Conservation (phyloP, 169 alveolate genomes). For the Besnoitia besnoiti region DNA sequence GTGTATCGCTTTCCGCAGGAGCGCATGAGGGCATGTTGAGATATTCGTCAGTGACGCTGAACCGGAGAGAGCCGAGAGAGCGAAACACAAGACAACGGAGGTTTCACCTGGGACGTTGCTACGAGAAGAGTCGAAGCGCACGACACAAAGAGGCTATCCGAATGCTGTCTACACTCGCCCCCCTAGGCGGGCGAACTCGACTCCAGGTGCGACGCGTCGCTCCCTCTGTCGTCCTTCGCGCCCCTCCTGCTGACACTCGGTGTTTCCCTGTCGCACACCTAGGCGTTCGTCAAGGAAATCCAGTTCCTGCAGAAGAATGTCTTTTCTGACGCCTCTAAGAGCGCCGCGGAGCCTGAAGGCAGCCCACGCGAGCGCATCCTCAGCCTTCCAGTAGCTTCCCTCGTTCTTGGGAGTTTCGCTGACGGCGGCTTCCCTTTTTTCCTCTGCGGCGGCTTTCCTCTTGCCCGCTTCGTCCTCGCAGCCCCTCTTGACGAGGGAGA, state of each 20-base stretch:
- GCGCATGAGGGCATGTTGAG: too few species aligned
- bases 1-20: too few species aligned
- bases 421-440: neutral
- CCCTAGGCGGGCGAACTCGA: too few species aligned
- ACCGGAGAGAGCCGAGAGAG: too few species aligned
- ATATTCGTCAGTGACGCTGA: too few species aligned
- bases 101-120: too few species aligned
- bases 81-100: too few species aligned
- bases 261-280: neutral
- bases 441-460: neutral
- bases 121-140: neutral
- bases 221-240: too few species aligned
- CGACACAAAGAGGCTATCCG: neutral
- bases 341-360: slow-evolving; percentile 42
- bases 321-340: neutral
- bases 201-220: too few species aligned
- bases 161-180: too few species aligned
- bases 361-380: slow-evolving; percentile 24
- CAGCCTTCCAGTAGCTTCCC: neutral
- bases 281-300: neutral
- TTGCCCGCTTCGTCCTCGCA: neutral
- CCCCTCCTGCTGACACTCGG: too few species aligned
- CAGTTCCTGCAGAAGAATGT: neutral
- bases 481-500: too few species aligned
- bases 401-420: neutral